A percentile compares a stretch with the other conserved stretches of the same genome.
Conservation (phyloP, 2,329 filamentous ascomycete species). For the Leptographium radiaticola region DNA sequence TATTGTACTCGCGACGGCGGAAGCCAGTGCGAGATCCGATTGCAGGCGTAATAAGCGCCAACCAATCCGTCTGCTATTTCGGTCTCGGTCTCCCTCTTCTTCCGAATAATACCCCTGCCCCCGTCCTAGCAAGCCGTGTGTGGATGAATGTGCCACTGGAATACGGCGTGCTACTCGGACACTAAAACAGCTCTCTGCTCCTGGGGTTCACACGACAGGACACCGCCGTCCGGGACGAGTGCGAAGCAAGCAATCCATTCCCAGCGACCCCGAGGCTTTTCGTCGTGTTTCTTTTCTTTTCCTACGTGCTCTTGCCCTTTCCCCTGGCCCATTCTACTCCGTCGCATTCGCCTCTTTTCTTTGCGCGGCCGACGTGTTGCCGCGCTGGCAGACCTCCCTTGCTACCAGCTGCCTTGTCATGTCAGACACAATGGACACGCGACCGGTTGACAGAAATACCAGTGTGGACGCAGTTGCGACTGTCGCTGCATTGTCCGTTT, state of each 20-base stretch:
- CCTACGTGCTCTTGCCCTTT: not conserved
- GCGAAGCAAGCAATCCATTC: not conserved
- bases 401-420: not conserved
- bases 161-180: not conserved
- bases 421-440: not conserved
- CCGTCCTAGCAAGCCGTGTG: not conserved
- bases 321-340: not conserved
- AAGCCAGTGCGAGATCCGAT: not conserved
- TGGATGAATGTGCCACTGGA: not conserved
- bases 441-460: not conserved
- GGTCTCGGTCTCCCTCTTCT: not conserved
- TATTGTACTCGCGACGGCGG: not conserved
- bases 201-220: not conserved
- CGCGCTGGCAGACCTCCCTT: not conserved
- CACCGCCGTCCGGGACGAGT: not conserved
- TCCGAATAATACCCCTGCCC: not conserved
- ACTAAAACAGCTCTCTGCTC: not conserved
- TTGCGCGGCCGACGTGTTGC: not conserved
- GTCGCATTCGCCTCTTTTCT: not conserved
- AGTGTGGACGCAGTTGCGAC: not conserved
- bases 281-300: not conserved
- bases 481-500: not conserved
- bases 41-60: not conserved
- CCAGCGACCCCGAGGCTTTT: not conserved
- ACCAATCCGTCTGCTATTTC: not conserved